Conservation (phyloP, 352 stramenopile genomes). For the Globisporangium canariense region DNA sequence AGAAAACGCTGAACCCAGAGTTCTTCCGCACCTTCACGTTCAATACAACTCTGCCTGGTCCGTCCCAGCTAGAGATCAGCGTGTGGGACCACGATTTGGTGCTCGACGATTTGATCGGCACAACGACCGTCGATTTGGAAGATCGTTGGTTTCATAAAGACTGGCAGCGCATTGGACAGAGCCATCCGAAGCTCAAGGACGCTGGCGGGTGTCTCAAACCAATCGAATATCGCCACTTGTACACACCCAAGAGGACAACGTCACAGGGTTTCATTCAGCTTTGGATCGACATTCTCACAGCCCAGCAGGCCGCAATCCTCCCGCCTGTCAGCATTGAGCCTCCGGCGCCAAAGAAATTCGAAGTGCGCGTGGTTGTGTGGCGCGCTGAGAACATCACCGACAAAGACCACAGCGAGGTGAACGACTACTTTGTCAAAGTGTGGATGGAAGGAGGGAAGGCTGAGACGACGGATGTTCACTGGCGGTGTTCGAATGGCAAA, state of each 20-base stretch:
- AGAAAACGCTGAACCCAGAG: conserved; percentile 76
- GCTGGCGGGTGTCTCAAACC: conserved; percentile 59
- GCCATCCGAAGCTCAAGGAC: conserved; percentile 21
- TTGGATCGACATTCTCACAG: conserved; percentile 90
- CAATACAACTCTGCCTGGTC: conserved; percentile 62
- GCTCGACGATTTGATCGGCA: conserved; percentile 86
- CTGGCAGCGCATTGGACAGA: conserved; percentile 65
- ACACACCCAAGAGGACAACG: conserved; percentile 59
- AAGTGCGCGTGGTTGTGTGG: conserved; percentile 90
- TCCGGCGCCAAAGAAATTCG: conserved; percentile 64
- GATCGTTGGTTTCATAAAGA: conserved; percentile 91
- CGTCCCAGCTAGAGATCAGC: conserved; percentile 73
- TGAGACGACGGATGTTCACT: conserved; percentile 87
- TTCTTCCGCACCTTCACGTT: conserved; percentile 75
- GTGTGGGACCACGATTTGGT: conserved; percentile 83
- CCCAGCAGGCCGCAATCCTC: conserved; percentile 57
- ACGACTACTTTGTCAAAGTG: conserved; percentile 91
- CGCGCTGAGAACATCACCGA: conserved; percentile 80
- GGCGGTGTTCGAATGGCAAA: conserved; percentile 88
- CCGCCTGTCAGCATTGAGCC: conserved; percentile 67
- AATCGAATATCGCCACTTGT: conserved; percentile 87
- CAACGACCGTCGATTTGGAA: conserved; percentile 90
- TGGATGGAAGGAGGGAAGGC: conserved; percentile 79
- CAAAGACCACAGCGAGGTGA: conserved; percentile 74
- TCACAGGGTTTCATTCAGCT: conserved; percentile 74